Evolutionary conservation across 1,284 basidiomycete species (phyloP).

Genomic region (Cerioporus squamosus): DNA sequence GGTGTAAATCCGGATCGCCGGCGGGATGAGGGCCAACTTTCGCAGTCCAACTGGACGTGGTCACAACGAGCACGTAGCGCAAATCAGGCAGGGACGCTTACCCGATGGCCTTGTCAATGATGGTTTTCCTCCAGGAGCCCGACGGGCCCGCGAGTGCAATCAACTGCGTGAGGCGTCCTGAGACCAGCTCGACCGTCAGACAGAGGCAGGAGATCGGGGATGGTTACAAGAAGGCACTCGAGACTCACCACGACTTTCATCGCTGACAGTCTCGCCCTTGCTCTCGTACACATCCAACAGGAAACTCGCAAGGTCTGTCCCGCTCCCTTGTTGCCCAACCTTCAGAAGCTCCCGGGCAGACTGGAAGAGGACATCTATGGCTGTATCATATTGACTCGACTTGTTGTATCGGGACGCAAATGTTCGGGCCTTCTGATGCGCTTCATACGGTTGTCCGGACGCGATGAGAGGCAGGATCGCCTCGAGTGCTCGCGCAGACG

Average conservation of each 20-base stretch:
- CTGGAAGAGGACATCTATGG: conserved; percentile 89
- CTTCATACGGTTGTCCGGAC: conserved; percentile 79
- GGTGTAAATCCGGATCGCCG: conserved; percentile 85
- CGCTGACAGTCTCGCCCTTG: conserved; percentile 67
- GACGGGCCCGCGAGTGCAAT: conserved; percentile 76
- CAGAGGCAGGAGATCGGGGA: not conserved
- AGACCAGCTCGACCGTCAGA: conserved; percentile 1
- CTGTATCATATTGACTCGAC: conserved; percentile 78
- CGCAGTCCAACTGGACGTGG: conserved; percentile 72
- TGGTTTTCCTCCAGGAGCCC: conserved; percentile 82
- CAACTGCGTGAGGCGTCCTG: conserved; percentile 81
- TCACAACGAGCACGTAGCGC: not conserved
- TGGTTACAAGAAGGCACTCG: conserved; percentile 14
- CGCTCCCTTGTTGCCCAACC: conserved; percentile 84
- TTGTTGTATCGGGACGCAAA: conserved; percentile 88
- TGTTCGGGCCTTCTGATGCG: conserved; percentile 94
- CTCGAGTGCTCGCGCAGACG: conserved; percentile 68
- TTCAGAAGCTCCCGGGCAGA: conserved; percentile 86
- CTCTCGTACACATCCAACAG: conserved; percentile 82
- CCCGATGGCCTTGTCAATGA: conserved; percentile 80
- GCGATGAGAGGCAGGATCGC: conserved; percentile 79
- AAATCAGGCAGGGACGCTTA: conserved; percentile 42
- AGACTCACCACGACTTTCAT: conserved; percentile 76
- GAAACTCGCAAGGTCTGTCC: conserved; percentile 80
- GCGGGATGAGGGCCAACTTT: conserved; percentile 77